Conservation (phyloP, 331 rosid species). For the Malus hybrid region DNA sequence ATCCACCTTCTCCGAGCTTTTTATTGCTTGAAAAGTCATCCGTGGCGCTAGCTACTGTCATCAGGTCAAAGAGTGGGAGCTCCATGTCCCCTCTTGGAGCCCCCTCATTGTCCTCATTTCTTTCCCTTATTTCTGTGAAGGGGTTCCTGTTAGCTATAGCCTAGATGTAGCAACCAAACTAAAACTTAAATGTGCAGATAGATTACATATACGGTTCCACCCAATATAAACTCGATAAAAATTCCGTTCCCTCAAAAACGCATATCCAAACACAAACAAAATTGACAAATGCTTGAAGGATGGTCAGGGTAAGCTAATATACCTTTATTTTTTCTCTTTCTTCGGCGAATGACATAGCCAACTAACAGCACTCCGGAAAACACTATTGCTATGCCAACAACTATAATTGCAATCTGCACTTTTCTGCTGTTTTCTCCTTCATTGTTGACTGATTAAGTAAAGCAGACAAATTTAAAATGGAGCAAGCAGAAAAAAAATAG, state of each 20-base stretch:
- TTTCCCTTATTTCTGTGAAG: background rate
- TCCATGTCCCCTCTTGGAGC: conserved; percentile 22
- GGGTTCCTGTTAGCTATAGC: background rate
- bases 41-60: conserved; percentile 18
- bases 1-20: conserved; percentile 42
- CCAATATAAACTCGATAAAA: background rate
- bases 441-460: background rate
- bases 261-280: background rate
- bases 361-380: conserved; percentile 6
- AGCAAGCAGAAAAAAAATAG: background rate
- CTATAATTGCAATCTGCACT: background rate
- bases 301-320: background rate
- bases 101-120: background rate
- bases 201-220: background rate
- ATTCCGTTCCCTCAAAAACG: background rate
- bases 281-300: background rate
- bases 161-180: background rate
- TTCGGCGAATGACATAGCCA: conserved; percentile 12
- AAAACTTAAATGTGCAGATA: background rate
- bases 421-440: background rate
- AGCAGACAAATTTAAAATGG: background rate
- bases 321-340: conserved; percentile 15
- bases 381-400: background rate
- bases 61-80: conserved; percentile 27
- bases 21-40: conserved; percentile 16